These are phyloP conservation scores for Pichia sp. DNA, from an alignment of 1,139 yeast species.

Conservation along the genomic window DNA sequence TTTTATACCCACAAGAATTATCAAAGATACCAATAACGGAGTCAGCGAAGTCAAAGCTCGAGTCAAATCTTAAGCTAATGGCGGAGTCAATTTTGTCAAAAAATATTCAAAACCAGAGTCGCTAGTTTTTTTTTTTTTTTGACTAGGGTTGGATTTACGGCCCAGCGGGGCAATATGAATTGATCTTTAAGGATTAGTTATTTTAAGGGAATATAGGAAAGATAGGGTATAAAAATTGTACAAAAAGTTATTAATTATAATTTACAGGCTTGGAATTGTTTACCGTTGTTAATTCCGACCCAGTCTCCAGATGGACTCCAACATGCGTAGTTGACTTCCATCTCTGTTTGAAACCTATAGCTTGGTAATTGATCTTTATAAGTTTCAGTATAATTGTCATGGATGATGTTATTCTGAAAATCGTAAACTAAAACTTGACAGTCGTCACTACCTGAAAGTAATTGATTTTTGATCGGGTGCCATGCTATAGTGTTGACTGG, in stretches of 20 bases:
- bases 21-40: too few relatives aligned
- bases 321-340: constrained; percentile 68
- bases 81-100: too few relatives aligned
- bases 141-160: too few relatives aligned
- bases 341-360: constrained; percentile 51
- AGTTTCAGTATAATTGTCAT: constrained; percentile 1
- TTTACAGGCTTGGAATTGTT: constrained; percentile 70
- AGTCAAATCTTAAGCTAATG: too few relatives aligned
- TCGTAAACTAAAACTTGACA: constrained; percentile 90
- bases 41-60: too few relatives aligned
- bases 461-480: constrained; percentile 70
- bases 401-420: constrained; percentile 38
- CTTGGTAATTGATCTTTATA: constrained; percentile 34
- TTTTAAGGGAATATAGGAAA: too few relatives aligned
- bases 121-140: too few relatives aligned
- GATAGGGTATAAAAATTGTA: background rate
- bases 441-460: constrained; percentile 83
- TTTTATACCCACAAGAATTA: too few relatives aligned
- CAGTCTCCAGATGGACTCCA: constrained; percentile 75
- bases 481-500: constrained; percentile 69
- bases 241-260: background rate
- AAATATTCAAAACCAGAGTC: too few relatives aligned
- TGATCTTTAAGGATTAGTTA: too few relatives aligned
- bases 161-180: too few relatives aligned
- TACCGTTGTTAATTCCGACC: constrained; percentile 78